Percentiles rank a stretch among this genome's conserved stretches.
phyloP scores from a whole-genome alignment of 257 asterid genomes.

The Gentiana macrophylla region DNA sequence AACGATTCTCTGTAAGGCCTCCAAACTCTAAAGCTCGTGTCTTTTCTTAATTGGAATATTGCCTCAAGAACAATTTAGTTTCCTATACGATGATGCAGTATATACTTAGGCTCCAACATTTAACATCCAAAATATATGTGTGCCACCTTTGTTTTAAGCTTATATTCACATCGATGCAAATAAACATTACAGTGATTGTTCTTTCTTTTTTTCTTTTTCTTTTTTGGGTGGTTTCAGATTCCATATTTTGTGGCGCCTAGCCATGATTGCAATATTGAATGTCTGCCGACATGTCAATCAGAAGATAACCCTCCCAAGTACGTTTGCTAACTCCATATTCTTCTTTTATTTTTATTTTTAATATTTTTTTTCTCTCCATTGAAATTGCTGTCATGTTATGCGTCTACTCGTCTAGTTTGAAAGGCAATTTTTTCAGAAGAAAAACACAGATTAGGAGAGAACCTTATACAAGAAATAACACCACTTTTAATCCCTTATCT shows the following conservation, averaged over 20 bases:
- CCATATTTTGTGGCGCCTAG: conserved; percentile 62
- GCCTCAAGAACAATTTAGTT: background rate
- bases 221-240: conserved; percentile 37
- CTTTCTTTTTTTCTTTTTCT: conserved; percentile 5
- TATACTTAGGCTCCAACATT: background rate
- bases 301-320: conserved; percentile 71
- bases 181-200: background rate
- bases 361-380: too few species aligned
- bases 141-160: too few species aligned
- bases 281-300: conserved; percentile 76
- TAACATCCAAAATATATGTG: too few species aligned
- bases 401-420: too few species aligned
- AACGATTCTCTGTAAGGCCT: conserved; percentile 77
- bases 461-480: too few species aligned
- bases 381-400: too few species aligned
- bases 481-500: too few species aligned
- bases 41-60: background rate
- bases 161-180: background rate
- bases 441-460: too few species aligned
- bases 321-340: conserved; percentile 8
- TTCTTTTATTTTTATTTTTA: too few species aligned
- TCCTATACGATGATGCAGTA: background rate
- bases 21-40: conserved; percentile 3
- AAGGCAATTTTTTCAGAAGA: too few species aligned
- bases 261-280: conserved; percentile 76